Base-by-base conservation (phyloP, 1,284 basidiomycete species). In the Puccinia hordei region DNA sequence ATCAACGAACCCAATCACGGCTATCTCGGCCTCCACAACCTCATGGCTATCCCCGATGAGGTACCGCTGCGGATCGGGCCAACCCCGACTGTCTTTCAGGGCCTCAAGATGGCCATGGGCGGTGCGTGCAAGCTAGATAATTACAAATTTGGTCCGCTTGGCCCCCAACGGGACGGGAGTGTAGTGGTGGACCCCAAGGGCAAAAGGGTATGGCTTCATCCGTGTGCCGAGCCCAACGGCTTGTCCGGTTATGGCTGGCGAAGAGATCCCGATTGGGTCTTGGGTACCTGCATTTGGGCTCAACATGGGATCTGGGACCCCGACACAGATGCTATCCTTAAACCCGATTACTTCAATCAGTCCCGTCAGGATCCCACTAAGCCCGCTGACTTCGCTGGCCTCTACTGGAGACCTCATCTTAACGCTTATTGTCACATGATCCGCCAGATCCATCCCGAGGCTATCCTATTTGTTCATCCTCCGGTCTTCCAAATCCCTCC, bases 1-100 rank as follows among this genome's bases (percentile, higher is more conserved):
- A 87, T 98, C 86, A 98, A 98, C 85, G 96, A 99, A 86, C 95
- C 96, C 0, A 92, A 91, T 66, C 93, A 95, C 82, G 96, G 95
- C 0, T 88, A 95, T 81, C 89, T 93, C 68, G 93, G 93, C 0
- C 91, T 91, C 85, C 86, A 88, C 0, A 90, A 95, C 85, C 82
- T 87, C 59, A 81, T 82, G 38, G 65, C 77, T 53, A 83, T 85
- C 59, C 85, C 86, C 9, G 84, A 85, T 65, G 83, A 85, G 49
- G 83, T 83, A 81, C 81, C 82, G 46, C 87, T 98, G n/a, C 85
- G 86, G 46, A 89, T 89, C 77, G 96, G 95, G 0, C 91, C 93
- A 0, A 89, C 91, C 76, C 95, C 96, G 0, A 93, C 93, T 0
- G 92, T 94, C 0, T 90, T 92, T 2, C 92, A 98, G 85, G 91